Evolutionary conservation across 2,329 filamentous ascomycete species (phyloP).

Genomic region (Pseudogymnoascus sp.): DNA sequence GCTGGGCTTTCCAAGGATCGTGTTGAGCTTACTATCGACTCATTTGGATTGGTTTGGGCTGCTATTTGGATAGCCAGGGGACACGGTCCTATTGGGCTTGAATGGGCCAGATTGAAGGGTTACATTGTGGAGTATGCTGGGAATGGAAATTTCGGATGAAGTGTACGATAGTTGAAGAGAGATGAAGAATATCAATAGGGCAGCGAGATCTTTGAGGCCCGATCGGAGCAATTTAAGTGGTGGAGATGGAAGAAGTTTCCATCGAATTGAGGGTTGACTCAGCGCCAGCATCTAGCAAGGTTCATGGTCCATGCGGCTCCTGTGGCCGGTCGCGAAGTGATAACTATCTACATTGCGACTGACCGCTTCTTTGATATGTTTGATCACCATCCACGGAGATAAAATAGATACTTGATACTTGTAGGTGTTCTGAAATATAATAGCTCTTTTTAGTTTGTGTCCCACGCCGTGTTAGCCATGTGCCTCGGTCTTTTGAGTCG

Average conservation of each 20-base stretch:
- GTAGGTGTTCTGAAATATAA: neutral
- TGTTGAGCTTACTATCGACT: neutral
- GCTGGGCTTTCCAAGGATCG: neutral
- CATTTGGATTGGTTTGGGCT: constrained; percentile 3
- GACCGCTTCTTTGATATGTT: constrained; percentile 1
- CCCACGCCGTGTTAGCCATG: neutral
- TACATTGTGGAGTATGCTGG: neutral
- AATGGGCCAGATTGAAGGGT: neutral
- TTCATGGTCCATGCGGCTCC: neutral
- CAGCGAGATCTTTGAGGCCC: neutral
- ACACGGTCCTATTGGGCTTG: neutral
- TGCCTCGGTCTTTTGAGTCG: neutral
- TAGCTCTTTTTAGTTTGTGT: neutral
- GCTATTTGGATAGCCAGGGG: neutral
- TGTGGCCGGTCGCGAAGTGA: neutral
- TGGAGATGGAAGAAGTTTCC: neutral
- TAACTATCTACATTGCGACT: neutral
- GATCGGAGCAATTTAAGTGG: neutral
- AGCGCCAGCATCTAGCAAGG: neutral
- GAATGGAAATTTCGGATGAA: neutral
- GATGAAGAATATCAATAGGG: neutral
- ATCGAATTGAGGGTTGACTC: neutral
- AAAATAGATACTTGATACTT: neutral
- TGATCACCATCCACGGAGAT: neutral
- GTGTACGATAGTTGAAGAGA: neutral